A percentile compares a stretch with the other conserved stretches of the same genome.
Conservation (phyloP, 306 rosid species). For the Cucurbita ficifolia region DNA sequence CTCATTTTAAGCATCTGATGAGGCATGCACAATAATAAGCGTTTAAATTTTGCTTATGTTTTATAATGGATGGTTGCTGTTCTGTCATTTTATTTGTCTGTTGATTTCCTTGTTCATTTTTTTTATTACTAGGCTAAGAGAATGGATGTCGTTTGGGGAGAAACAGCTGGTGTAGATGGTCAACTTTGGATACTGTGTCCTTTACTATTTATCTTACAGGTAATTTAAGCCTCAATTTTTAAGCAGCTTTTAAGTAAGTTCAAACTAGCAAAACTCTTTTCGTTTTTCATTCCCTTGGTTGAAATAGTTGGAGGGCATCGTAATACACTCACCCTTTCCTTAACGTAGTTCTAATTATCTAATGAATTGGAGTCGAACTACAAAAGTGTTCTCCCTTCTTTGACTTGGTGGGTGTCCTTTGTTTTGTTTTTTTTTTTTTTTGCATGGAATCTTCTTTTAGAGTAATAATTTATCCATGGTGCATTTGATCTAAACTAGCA, state of each 20-base stretch:
- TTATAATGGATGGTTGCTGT: neutral
- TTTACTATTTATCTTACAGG: slow-evolving; percentile 83
- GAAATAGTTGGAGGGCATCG: neutral
- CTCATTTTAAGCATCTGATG: neutral
- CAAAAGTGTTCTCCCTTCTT: neutral
- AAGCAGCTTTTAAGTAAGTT: neutral
- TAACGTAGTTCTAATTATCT: neutral
- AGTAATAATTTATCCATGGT: neutral
- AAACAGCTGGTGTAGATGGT: slow-evolving; percentile 91
- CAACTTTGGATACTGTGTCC: slow-evolving; percentile 95
- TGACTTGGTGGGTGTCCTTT: neutral
- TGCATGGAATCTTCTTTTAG: neutral
- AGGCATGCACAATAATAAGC: neutral
- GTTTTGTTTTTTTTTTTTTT: neutral
- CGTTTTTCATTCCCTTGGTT: neutral
- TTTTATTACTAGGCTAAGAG: slow-evolving; percentile 65
- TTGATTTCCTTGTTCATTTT: neutral
- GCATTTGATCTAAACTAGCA: neutral
- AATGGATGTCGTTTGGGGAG: slow-evolving; percentile 99
- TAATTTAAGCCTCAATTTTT: slow-evolving; percentile 17
- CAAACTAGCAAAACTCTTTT: neutral
- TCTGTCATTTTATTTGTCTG: neutral
- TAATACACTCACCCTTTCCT: neutral
- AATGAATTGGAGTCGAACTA: neutral
- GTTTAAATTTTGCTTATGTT: neutral